phyloP scores from a whole-genome alignment of 345 rosid genomes.

The Arabis alpina region DNA sequence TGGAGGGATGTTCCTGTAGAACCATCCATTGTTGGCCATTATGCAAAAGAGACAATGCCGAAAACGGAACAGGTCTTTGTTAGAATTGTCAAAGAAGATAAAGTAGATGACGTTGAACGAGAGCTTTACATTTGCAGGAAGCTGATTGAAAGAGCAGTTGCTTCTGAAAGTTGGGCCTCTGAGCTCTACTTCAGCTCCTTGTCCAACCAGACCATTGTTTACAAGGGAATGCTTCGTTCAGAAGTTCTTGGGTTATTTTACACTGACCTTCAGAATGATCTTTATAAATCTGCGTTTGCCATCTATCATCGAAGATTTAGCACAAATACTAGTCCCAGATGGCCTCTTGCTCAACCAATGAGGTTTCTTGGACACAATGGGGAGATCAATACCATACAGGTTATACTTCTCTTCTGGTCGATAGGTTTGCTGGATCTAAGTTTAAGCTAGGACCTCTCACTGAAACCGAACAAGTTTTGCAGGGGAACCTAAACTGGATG shows the following conservation, averaged over 20 bases:
- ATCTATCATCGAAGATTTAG: slow-evolving; percentile 97
- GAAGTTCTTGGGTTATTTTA: slow-evolving; percentile 94
- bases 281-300: slow-evolving; percentile 85
- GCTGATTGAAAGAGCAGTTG: slow-evolving; percentile 81
- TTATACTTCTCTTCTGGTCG: slow-evolving; percentile 36
- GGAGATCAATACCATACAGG: slow-evolving; percentile 99
- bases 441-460: slow-evolving; percentile 17
- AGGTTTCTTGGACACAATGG: slow-evolving; percentile 99
- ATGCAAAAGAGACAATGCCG: slow-evolving; percentile 95
- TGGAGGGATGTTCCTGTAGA: slow-evolving; percentile 97
- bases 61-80: slow-evolving; percentile 93
- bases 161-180: slow-evolving; percentile 74
- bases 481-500: slow-evolving; percentile 99
- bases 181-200: slow-evolving; percentile 94
- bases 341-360: slow-evolving; percentile 99
- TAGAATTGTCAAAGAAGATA: slow-evolving; percentile 87
- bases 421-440: slow-evolving; percentile 22
- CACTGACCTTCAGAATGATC: slow-evolving; percentile 74
- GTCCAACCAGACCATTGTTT: slow-evolving; percentile 93
- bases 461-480: slow-evolving; percentile 40
- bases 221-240: slow-evolving; percentile 99
- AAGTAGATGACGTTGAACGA: slow-evolving; percentile 88
- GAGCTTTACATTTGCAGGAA: slow-evolving; percentile 95
- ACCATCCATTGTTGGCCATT: slow-evolving; percentile 79
- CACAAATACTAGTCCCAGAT: slow-evolving; percentile 98